phyloP scores from a whole-genome alignment of 441 rosid species.

The Hura crepitans region DNA sequence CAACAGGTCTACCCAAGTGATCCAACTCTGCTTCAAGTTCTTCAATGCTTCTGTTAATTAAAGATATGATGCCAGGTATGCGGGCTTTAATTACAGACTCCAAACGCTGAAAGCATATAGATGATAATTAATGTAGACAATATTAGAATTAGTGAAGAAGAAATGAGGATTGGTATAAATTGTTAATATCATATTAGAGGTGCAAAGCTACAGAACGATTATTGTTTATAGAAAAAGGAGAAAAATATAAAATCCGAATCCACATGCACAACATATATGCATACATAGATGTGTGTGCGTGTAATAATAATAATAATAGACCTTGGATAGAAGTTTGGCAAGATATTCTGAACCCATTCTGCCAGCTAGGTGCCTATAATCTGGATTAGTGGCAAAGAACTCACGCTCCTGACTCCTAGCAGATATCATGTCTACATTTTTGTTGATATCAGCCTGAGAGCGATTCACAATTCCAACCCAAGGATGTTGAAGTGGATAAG shows the following conservation, averaged over 20 bases:
- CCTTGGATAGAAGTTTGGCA: constrained; percentile 69
- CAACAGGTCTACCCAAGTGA: constrained; percentile 65
- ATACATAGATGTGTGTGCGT: too few species aligned
- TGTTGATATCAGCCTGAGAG: constrained; percentile 72
- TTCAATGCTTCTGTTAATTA: constrained; percentile 61
- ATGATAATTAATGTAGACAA: constrained; percentile 13
- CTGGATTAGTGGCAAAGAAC: constrained; percentile 57
- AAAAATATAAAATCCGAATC: background rate
- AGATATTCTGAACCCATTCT: constrained; percentile 80
- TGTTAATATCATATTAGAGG: background rate
- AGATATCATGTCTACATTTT: constrained; percentile 58
- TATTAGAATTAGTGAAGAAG: background rate
- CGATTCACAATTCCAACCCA: constrained; percentile 82
- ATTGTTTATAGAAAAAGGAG: background rate
- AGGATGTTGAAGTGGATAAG: constrained; percentile 60
- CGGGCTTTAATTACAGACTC: constrained; percentile 62
- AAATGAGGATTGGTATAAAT: background rate
- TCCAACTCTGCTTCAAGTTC: constrained; percentile 69
- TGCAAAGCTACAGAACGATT: background rate
- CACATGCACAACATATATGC: background rate
- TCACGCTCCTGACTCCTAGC: constrained; percentile 55
- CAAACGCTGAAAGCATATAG: constrained; percentile 48
- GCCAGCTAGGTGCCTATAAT: constrained; percentile 59
- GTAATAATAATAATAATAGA: too few species aligned
- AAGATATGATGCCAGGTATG: constrained; percentile 56